A percentile compares a stretch with the other conserved stretches of the same genome.
Evolutionary conservation across 108 stramenopile species (phyloP).

Genomic region (Aurantiochytrium sp.): DNA sequence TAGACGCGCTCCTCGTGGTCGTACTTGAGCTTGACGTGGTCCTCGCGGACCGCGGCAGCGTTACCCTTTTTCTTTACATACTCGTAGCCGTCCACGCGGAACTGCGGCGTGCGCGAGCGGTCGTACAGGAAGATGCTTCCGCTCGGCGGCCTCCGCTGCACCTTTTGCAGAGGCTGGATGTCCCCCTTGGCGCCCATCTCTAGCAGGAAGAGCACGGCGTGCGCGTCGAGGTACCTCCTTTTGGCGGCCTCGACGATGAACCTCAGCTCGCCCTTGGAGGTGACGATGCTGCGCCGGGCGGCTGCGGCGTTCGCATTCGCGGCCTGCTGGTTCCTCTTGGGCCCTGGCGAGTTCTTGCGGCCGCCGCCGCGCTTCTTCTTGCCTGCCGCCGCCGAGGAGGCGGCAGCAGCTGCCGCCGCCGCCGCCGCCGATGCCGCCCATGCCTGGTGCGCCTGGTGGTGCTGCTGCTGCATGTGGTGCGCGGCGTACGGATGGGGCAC

Average conservation of each 20-base stretch:
- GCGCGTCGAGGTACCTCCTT: neutral
- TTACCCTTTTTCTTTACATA: conserved; percentile 21
- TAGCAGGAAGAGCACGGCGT: neutral
- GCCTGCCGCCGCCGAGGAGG: too few species aligned
- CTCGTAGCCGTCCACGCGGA: neutral
- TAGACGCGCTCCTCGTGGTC: conserved; percentile 1
- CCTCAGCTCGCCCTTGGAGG: neutral
- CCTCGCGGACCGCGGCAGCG: conserved; percentile 14
- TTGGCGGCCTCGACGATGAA: conserved; percentile 20
- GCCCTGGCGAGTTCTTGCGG: too few species aligned
- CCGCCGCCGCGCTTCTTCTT: too few species aligned
- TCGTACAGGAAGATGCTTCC: neutral
- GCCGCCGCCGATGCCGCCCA: too few species aligned
- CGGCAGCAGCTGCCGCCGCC: too few species aligned
- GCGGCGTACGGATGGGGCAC: too few species aligned
- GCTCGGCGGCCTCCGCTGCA: neutral
- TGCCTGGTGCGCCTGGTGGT: too few species aligned
- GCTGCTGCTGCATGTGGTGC: too few species aligned
- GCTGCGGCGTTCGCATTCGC: too few species aligned
- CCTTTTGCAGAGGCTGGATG: neutral
- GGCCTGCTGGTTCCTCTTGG: too few species aligned
- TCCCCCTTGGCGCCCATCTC: conserved; percentile 11
- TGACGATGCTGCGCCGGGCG: neutral
- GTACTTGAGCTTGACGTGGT: conserved; percentile 5
- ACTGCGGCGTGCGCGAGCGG: neutral